A percentile compares a stretch with the other conserved stretches of the same genome.
Evolutionary conservation across 495 filamentous ascomycete genomes (phyloP).

Genomic region (Letharia columbiana): DNA sequence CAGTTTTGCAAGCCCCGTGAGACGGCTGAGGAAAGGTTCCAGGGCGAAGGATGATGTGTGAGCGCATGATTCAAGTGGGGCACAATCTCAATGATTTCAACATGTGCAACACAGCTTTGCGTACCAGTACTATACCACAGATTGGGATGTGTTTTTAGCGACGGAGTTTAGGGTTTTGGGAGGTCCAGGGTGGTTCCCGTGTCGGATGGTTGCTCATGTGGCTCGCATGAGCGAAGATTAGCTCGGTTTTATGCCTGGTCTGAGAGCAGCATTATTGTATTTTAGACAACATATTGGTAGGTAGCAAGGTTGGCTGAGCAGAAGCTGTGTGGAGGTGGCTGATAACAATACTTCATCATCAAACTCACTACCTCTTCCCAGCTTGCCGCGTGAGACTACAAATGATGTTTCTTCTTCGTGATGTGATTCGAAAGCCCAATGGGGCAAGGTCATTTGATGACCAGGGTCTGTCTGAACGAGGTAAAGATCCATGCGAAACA

Average conservation of each 20-base stretch:
- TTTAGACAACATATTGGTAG: not conserved
- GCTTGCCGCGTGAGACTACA: not conserved
- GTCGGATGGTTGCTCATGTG: not conserved
- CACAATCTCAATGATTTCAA: not conserved
- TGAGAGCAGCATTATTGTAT: not conserved
- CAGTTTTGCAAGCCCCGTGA: slow-evolving; percentile 40
- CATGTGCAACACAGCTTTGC: not conserved
- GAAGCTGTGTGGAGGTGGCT: not conserved
- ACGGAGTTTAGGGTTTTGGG: slow-evolving; percentile 9
- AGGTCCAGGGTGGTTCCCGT: not conserved
- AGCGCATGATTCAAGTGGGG: not conserved
- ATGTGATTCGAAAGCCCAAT: not conserved
- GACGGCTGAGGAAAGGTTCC: slow-evolving; percentile 22
- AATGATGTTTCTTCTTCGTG: not conserved
- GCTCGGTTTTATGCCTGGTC: not conserved
- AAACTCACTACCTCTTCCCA: not conserved
- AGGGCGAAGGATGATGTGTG: slow-evolving; percentile 10
- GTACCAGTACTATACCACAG: slow-evolving; percentile 5
- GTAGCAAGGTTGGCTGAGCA: not conserved
- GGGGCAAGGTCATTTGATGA: not conserved
- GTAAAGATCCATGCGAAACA: not conserved
- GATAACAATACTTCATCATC: not conserved
- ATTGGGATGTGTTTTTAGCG: slow-evolving; percentile 8
- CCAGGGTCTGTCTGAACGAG: not conserved
- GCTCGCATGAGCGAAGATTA: not conserved